Evolutionary conservation across 202 grass and related monocot genomes (phyloP), one percentile per base, ranked within the genome.

Genomic region (Brachypodium distachyon): DNA sequence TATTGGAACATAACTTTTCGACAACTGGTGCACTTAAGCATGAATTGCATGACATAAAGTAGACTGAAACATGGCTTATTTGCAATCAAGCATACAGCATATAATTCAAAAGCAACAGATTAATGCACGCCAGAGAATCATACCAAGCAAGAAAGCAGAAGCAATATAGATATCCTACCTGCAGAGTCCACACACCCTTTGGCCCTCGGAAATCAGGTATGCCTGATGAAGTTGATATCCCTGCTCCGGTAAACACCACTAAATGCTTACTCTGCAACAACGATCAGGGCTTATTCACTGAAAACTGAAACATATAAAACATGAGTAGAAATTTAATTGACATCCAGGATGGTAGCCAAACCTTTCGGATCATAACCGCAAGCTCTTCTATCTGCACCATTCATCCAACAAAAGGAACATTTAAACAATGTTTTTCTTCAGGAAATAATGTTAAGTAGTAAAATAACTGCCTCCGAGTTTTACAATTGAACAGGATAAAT

Each of bases 151-250:
- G 53, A 81, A 14, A 75, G 17, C 17, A 27, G 16, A 61, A 81
- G 36, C 33, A 74, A 61, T 8, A 59, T 17, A 59, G 65, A 73
- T 8, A 86, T 1, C 40, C 33, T 85, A 97, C 94, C 91, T 97
- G 94, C 86, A 97, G 80, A 78, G 94, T 97, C 94, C 94, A 97
- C 47, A 97, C 86, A 76, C 91, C 94, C 73, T 90, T 93, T 19
- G 94, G 94, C 16, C 94, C 94, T 88, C 94, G 88, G 50, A 97
- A 97, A 86, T 97, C 94, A 52, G 94, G 94, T 77, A 97, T 97
- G 19, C 94, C 94, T 58, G 90, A 90, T 42, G 94, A 94, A 70
- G 94, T 97, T 84, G 94, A 97, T 91, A 97, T 97, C 32, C 94
- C 91, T 48, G 94, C 94, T 66, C 94, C 94, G 5, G 94, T 97